Base-by-base conservation (phyloP, 192 early-diverging fungal species). In the Obelidium mucronatum region DNA sequence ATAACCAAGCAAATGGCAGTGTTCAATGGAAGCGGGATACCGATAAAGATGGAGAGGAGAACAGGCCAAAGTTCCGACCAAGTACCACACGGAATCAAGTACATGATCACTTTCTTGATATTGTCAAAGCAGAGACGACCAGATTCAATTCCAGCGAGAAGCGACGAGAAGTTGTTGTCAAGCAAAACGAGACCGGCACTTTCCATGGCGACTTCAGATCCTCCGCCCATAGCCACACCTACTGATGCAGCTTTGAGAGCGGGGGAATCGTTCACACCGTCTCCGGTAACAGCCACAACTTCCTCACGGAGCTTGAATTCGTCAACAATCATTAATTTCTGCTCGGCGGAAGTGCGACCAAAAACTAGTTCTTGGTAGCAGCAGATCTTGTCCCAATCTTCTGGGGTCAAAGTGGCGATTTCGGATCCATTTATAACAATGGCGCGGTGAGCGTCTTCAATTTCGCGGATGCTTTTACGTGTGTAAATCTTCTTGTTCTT, bases 241-340 rank as follows among this genome's bases (percentile, higher is more conserved):
- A 98, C 87, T 74, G 95, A 87, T 13, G 96, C 94, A n/a, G 91
- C 90, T 65, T 92, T 94, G 59, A 98, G 86, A n/a, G 96, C 94
- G n/a, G n/a, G n/a, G 54, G 94, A 88, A 70, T 97, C 96, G 77
- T 96, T 96, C 15, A 94, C 93, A 62, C 94, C 96, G 78, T 97
- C 96, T 67, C 96, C 96, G 31, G 94, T 95, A n/a, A 96, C 93
- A 1, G 90, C 95, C 8, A 97, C 94, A 30, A 90, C 84, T 61
- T 92, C 84, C 69, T 85, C 82, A 74, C 93, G 90, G 8, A 80
- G 81, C 67, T 93, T 89, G 62, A 93, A 84, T 73, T 91, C 86
- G 67, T 91, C 53, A 3, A 78, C 85, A 70, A 96, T 93, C 79
- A 87, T 79, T 24, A 95, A 87, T 76, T 96, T 96, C 77, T 95